Evolutionary conservation across 2,329 filamentous ascomycete genomes (phyloP), one percentile per base, ranked within the genome.

Genomic region (Gaeumannomyces tritici): DNA sequence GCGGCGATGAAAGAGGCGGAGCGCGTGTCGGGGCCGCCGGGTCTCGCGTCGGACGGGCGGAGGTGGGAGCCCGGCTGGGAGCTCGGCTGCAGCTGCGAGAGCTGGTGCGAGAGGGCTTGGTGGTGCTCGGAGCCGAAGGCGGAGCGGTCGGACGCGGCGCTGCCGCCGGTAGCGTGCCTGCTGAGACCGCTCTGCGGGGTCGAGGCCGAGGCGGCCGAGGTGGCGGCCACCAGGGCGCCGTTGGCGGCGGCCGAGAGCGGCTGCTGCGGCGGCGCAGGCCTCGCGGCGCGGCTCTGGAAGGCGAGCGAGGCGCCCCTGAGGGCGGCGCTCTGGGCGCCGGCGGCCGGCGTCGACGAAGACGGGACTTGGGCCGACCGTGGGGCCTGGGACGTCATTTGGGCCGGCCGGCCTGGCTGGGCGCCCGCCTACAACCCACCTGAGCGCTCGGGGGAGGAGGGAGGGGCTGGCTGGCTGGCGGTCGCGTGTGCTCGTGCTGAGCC

Each of bases 1-100:
- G 85, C 85, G 15, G 85, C 85, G 65, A 87, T 83, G 64, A 83
- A 82, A 6, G 83, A 88, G 7, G 85, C 79, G 4, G 70, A 67
- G 63, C 80, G 81, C 18, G 74, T 69, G 63, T 79, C 78, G 56
- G 62, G 70, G 63, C 64, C 62, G 63, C 64, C 62, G 65, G 55
- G 65, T 42, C 24, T 64, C 61, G 54, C 65, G 62, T 59, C 47
- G 60, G 63, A 63, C 55, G 66, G 35, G 35, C 66, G 59, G n/a
- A 64, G 55, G 61, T 64, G 54, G 31, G 60, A 35, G 24, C 51
- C 55, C 26, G 54, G n/a, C 54, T 55, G 54, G 35, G 60, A 24
- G 31, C 51, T 57, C 18, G 54, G 31, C 54, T 55, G 54, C 31
- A 65, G 57, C 55, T 71, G 70, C 18, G 69, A 64, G 26, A 71